Evolutionary conservation across 345 rosid genomes (phyloP), one percentile per base, ranked within the genome.

Genomic region (Gossypium bickii): DNA sequence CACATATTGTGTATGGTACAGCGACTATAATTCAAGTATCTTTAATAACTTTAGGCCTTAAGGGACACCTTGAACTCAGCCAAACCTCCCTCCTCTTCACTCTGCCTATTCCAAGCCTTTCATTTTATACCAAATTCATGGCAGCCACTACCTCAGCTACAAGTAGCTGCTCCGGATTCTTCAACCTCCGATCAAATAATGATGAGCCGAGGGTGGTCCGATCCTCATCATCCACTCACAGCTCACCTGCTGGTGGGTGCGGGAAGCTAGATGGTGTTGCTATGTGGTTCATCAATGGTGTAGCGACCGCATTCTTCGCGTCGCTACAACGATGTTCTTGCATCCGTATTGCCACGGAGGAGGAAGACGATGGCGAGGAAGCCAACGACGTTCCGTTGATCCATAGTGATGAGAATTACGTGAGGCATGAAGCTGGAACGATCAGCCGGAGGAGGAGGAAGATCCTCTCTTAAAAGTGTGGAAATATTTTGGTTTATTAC

Each of bases 261-360:
- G 83, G 87, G 1, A 86, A 85, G 85, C 82, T 86, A 9, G 90
- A 88, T 52, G 87, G 90, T 49, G 83, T 89, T 63, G 89, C 90
- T 7, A 85, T 83, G 87, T 89, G 93, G 93, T 64, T 89, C 78
- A 72, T 89, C 72, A 87, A 87, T 29, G 93, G 93, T 0, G 82
- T 89, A 6, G 83, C 89, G 0, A 45, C 78, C 2, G 93, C 93
- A 0, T 89, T 89, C 58, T 89, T 89, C 22, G 89, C 88, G 24
- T 89, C 93, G 12, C 59, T 89, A 3, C 88, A 89, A 24, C 79
- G 87, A 7, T 87, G 90, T 29, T 89, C 90, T 18, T 89, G 93
- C 82, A 84, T 89, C 82, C 87, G 85, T 8, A 87, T 89, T 45
- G 82, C 85, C 27, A 89, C 93, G 0, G 82, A 47, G 27, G 64